Evolutionary conservation across 208 protist genomes (phyloP).

Genomic region (Acanthamoeba divionensis): DNA sequence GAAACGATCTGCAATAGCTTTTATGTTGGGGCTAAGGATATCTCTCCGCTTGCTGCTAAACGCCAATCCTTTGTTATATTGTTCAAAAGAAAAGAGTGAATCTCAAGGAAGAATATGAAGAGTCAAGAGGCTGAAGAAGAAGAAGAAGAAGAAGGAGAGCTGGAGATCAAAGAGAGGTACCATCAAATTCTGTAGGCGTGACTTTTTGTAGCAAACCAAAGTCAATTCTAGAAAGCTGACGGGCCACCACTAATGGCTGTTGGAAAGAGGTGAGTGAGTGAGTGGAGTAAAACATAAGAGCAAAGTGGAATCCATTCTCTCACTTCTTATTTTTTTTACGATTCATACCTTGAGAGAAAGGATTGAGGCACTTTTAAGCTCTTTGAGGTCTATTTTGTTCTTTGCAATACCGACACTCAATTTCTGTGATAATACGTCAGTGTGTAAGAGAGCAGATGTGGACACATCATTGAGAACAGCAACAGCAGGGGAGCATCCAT

Average conservation of each 20-base stretch:
- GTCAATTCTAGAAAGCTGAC: conserved; percentile 21
- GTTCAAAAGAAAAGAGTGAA: background rate
- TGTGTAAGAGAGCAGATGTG: background rate
- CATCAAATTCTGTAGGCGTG: background rate
- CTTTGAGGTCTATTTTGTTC: conserved; percentile 1
- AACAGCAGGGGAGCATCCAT: background rate
- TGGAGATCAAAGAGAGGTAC: too few relatives aligned
- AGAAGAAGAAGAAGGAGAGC: too few relatives aligned
- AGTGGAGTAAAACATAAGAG: background rate
- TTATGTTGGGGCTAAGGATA: background rate
- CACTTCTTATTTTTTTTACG: background rate
- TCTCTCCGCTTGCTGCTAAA: background rate
- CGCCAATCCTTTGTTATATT: background rate
- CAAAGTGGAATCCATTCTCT: background rate
- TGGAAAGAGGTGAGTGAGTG: too few relatives aligned
- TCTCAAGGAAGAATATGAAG: background rate
- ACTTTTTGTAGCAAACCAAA: conserved; percentile 19
- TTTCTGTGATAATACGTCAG: background rate
- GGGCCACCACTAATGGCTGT: conserved; percentile 4
- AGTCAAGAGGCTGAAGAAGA: too few relatives aligned
- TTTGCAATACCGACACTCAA: background rate
- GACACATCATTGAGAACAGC: too few relatives aligned
- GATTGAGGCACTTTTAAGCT: background rate
- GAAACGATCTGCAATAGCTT: conserved; percentile 26
- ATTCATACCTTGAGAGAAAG: background rate